phyloP scores from a whole-genome alignment of 305 asterid genomes.

The Lippia alba region DNA sequence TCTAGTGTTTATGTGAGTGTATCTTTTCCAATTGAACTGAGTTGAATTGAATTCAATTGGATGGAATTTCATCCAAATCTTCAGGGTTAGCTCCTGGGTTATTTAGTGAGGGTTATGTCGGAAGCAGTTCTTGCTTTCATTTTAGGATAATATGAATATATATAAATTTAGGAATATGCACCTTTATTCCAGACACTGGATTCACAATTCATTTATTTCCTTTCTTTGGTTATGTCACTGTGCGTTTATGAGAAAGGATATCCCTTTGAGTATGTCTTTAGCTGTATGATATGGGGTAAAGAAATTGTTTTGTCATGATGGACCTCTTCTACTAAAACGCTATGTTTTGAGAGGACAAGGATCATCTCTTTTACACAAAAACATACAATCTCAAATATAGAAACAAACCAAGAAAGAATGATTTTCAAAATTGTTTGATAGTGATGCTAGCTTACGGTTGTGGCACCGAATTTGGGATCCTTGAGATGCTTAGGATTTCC shows the following conservation, averaged over 20 bases:
- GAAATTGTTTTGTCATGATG: neutral
- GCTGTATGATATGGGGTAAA: neutral
- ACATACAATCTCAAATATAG: neutral
- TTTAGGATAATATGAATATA: neutral
- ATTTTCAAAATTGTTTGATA: neutral
- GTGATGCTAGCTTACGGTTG: neutral
- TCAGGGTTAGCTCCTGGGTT: neutral
- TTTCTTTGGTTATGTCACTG: conserved; percentile 1
- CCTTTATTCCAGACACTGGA: neutral
- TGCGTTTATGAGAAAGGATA: neutral
- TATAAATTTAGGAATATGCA: neutral
- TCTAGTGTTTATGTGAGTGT: neutral
- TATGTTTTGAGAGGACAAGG: neutral
- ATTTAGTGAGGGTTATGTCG: neutral
- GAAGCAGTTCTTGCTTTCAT: neutral
- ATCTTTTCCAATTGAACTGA: neutral
- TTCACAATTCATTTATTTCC: conserved; percentile 8
- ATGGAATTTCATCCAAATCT: conserved; percentile 8
- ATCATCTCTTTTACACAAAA: neutral
- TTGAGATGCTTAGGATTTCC: neutral
- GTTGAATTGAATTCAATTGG: neutral
- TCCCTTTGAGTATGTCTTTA: neutral
- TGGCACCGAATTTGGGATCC: neutral
- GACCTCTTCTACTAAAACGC: conserved; percentile 1
- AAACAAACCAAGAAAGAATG: no score